Conservation (phyloP, 768 basidiomycete species). For the Rhizopogon vinicolor region DNA sequence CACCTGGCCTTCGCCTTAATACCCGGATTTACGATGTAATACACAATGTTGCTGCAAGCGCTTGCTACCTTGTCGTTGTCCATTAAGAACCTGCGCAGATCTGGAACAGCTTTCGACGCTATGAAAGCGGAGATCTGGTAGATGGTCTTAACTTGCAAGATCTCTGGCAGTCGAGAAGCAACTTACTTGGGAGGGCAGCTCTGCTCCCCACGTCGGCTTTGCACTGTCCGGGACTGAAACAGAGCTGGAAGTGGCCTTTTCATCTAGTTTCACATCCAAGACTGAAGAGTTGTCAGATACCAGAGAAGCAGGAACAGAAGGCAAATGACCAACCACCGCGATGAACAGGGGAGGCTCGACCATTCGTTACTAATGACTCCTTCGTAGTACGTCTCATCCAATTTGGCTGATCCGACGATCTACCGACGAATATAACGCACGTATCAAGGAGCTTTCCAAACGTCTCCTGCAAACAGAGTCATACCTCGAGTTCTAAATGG, state of each 20-base stretch:
- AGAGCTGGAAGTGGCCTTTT: conserved; percentile 49
- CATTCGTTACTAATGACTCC: conserved; percentile 57
- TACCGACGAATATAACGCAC: conserved; percentile 67
- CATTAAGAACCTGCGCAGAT: conserved; percentile 70
- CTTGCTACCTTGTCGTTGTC: conserved; percentile 80
- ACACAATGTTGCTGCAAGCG: conserved; percentile 79
- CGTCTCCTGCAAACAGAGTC: conserved; percentile 50
- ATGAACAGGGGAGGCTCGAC: conserved; percentile 65
- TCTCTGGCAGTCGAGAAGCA: background rate
- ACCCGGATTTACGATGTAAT: conserved; percentile 78
- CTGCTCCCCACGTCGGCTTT: conserved; percentile 23
- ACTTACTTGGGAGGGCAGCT: conserved; percentile 24
- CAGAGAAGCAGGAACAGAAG: background rate
- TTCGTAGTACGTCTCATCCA: conserved; percentile 74
- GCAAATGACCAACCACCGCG: conserved; percentile 39
- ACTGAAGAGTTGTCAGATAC: conserved; percentile 6
- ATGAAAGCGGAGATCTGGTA: conserved; percentile 71
- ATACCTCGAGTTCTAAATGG: background rate
- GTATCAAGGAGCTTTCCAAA: conserved; percentile 84
- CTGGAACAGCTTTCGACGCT: conserved; percentile 63
- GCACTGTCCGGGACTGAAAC: conserved; percentile 31
- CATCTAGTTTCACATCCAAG: conserved; percentile 48
- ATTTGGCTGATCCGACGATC: conserved; percentile 68
- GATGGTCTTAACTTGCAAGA: conserved; percentile 4
- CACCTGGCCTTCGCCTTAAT: conserved; percentile 77